Conservation (phyloP, 1,284 basidiomycete genomes). For the Cutaneotrichosporon cavernicola region DNA sequence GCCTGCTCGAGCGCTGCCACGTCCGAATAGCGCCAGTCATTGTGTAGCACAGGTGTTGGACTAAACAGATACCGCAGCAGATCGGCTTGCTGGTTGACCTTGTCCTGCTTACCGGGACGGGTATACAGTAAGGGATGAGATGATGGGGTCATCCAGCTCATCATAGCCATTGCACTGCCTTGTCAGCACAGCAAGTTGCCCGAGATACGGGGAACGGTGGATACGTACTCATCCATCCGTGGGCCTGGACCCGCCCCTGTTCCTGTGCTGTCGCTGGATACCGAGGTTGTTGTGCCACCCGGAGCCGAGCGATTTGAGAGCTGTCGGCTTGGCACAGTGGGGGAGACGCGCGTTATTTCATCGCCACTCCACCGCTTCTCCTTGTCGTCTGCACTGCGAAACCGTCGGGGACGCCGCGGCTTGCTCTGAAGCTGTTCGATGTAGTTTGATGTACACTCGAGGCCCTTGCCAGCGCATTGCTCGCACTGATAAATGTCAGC, state of each 20-base stretch:
- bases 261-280: slow-evolving; percentile 1
- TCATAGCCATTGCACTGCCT: slow-evolving; percentile 22
- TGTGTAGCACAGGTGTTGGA: slow-evolving; percentile 37
- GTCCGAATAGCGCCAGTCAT: slow-evolving; percentile 47
- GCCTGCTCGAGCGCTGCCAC: slow-evolving; percentile 33
- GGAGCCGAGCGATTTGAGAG: slow-evolving; percentile 1
- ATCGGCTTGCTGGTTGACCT: slow-evolving; percentile 27
- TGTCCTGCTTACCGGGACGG: background rate
- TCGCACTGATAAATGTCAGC: slow-evolving; percentile 39
- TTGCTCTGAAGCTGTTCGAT: slow-evolving; percentile 43
- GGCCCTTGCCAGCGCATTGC: slow-evolving; percentile 37
- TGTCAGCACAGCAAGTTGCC: slow-evolving; percentile 9
- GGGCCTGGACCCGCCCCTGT: background rate
- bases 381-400: slow-evolving; percentile 18
- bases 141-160: slow-evolving; percentile 15
- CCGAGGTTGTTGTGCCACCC: background rate
- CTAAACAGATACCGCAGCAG: slow-evolving; percentile 49
- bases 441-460: slow-evolving; percentile 44
- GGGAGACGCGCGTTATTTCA: slow-evolving; percentile 2
- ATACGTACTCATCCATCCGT: slow-evolving; percentile 14
- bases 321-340: background rate
- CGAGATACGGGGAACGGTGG: background rate
- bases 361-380: slow-evolving; percentile 5
- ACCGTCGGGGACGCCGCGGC: slow-evolving; percentile 28
- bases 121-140: background rate